These are phyloP conservation scores for Closterium sp. DNA, from an alignment of 139 green algal species.

Conservation along the genomic window DNA sequence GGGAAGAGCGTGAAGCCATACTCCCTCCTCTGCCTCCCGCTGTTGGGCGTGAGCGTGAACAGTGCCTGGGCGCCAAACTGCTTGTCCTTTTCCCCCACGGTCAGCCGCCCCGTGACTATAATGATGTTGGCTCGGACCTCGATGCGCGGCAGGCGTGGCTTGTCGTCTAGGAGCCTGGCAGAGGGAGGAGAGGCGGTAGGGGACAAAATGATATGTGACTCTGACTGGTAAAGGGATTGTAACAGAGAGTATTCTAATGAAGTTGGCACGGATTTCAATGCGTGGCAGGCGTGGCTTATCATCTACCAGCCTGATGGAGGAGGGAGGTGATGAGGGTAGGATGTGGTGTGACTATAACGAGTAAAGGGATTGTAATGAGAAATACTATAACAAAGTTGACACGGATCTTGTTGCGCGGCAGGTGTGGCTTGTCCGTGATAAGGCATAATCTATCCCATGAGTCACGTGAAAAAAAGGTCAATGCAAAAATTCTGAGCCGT, in stretches of 20 bases:
- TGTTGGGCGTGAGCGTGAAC: conserved; percentile 27
- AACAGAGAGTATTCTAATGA: neutral
- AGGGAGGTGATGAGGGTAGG: too few relatives aligned
- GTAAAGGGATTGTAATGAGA: too few relatives aligned
- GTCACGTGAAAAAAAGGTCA: too few relatives aligned
- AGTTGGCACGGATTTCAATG: neutral
- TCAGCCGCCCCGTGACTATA: conserved; percentile 26
- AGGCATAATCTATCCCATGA: too few relatives aligned
- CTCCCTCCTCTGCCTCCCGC: too few relatives aligned
- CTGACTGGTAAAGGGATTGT: neutral
- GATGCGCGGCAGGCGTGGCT: conserved; percentile 3
- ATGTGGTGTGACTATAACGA: too few relatives aligned
- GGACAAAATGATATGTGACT: neutral
- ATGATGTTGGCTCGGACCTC: neutral
- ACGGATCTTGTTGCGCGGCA: too few relatives aligned
- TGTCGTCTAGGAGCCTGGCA: conserved; percentile 15
- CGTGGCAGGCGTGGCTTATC: too few relatives aligned
- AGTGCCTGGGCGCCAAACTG: conserved; percentile 18
- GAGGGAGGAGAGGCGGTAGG: neutral
- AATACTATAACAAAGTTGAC: too few relatives aligned
- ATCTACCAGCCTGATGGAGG: too few relatives aligned
- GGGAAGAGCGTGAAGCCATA: neutral
- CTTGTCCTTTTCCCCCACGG: conserved; percentile 8
- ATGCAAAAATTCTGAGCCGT: too few relatives aligned
- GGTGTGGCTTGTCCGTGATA: too few relatives aligned